Evolutionary conservation across 345 rosid species (phyloP), one percentile per base, ranked within the genome.

Genomic region (Acer saccharum): DNA sequence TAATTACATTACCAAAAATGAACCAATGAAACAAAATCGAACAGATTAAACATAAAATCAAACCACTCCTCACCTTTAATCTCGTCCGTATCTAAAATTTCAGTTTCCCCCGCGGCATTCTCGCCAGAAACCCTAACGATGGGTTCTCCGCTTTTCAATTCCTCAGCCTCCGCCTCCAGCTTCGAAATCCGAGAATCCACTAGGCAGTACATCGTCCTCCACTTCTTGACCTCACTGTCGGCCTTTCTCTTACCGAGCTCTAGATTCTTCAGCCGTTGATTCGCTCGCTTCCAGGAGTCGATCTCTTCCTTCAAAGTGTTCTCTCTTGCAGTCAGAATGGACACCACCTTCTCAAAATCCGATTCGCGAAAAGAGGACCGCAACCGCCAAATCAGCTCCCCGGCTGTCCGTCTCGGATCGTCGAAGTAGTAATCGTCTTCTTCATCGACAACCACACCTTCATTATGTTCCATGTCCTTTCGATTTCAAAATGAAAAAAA

Each of bases 321-420:
- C 68, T 82, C 77, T 32, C 73, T 78, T 2, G 65, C 72, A 4
- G 12, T 23, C 64, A 84, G 32, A 35, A 67, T 35, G 0, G 23
- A 32, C 65, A 67, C 80, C n/a, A 78, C 78, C 60, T 41, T 44
- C 18, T 62, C 72, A 18, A 76, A 84, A 11, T 69, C 79, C 1
- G 55, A 57, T 18, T 75, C 43, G 3, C 50, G 73, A 25, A 76
- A 79, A 41, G 71, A 7, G 35, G n/a, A 18, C 23, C 61, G 58
- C 0, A 81, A 64, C 1, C 5, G 68, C 13, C 18, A 46, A 18
- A 81, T 46, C 9, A 76, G 55, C 41, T 66, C 41, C 29, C 80
- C 13, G 20, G 60, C 3, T 13, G 66, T 68, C 65, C 65, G 62
- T 57, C 14, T 43, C 6, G 68, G 18, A 10, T 16, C n/a, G 20